Evolutionary conservation across 1,139 yeast genomes (phyloP).

Genomic region (Suhomyces chickasaworum): DNA sequence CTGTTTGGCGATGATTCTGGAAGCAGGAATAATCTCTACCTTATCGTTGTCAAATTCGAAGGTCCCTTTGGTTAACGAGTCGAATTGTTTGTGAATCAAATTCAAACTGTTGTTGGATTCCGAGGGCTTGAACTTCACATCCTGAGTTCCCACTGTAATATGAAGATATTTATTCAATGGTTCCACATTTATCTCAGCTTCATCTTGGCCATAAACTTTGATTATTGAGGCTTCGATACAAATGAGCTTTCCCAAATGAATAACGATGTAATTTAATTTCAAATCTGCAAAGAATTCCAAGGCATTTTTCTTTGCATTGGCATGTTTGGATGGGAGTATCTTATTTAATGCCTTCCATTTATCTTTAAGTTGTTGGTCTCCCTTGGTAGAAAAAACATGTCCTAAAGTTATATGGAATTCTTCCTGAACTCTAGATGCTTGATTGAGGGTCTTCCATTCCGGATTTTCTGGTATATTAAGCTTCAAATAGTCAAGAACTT

Average conservation of each 20-base stretch:
- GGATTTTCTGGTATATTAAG: constrained; percentile 17
- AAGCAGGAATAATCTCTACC: constrained; percentile 7
- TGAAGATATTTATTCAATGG: constrained; percentile 58
- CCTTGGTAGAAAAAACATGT: constrained; percentile 46
- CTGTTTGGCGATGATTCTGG: constrained; percentile 18
- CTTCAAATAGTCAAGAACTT: constrained; percentile 13
- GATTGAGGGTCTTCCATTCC: constrained; percentile 37
- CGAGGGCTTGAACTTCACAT: constrained; percentile 48
- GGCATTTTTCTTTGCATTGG: constrained; percentile 11
- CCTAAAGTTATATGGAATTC: constrained; percentile 79
- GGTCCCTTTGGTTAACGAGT: constrained; percentile 2
- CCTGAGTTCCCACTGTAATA: constrained; percentile 71
- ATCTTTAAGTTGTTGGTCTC: constrained; percentile 22
- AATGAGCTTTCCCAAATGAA: constrained; percentile 52
- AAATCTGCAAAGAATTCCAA: constrained; percentile 39
- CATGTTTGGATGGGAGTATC: constrained; percentile 14
- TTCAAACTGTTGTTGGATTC: constrained; percentile 33
- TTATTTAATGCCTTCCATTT: constrained; percentile 28
- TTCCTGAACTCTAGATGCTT: constrained; percentile 56
- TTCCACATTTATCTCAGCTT: constrained; percentile 23
- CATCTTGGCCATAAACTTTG: constrained; percentile 25
- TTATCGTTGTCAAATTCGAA: constrained; percentile 3
- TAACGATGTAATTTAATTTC: constrained; percentile 45
- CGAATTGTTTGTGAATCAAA: constrained; percentile 1
- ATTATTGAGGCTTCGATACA: constrained; percentile 56